Conservation (phyloP, 352 stramenopile genomes). For the Saprolegnia diclina region DNA sequence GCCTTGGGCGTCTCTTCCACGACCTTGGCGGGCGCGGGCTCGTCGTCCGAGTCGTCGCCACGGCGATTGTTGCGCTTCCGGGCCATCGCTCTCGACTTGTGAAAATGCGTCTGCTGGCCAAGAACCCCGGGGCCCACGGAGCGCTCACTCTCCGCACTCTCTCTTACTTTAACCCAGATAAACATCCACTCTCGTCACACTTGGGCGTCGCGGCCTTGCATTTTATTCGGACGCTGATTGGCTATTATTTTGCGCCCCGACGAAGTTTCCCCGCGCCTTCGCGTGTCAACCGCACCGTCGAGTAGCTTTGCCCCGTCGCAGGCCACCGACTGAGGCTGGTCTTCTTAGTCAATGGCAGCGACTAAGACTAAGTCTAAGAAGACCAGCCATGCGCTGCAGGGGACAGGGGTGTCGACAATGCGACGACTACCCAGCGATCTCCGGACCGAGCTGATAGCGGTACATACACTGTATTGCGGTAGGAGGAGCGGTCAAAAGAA, state of each 20-base stretch:
- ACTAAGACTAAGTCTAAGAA: too few relatives aligned
- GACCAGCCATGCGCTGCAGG: too few relatives aligned
- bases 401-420: too few relatives aligned
- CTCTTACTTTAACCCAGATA: neutral
- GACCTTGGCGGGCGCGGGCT: constrained; percentile 5
- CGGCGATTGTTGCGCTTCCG: constrained; percentile 26
- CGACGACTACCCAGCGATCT: neutral
- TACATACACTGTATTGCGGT: too few relatives aligned
- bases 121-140: neutral
- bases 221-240: neutral
- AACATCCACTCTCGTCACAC: neutral
- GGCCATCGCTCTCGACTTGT: constrained; percentile 18
- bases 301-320: too few relatives aligned
- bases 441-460: too few relatives aligned
- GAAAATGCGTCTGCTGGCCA: constrained; percentile 8
- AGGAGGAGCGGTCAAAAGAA: too few relatives aligned
- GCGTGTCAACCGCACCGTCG: neutral
- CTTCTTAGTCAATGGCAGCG: too few relatives aligned
- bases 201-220: neutral
- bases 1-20: constrained; percentile 11
- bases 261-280: neutral
- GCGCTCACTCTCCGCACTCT: neutral
- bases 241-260: neutral
- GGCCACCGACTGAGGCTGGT: too few relatives aligned
- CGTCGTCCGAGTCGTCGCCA: constrained; percentile 26